Evolutionary conservation across 805 yeast genomes (phyloP), one percentile per base, ranked within the genome.

Genomic region (Saccharomycopsis malanga): DNA sequence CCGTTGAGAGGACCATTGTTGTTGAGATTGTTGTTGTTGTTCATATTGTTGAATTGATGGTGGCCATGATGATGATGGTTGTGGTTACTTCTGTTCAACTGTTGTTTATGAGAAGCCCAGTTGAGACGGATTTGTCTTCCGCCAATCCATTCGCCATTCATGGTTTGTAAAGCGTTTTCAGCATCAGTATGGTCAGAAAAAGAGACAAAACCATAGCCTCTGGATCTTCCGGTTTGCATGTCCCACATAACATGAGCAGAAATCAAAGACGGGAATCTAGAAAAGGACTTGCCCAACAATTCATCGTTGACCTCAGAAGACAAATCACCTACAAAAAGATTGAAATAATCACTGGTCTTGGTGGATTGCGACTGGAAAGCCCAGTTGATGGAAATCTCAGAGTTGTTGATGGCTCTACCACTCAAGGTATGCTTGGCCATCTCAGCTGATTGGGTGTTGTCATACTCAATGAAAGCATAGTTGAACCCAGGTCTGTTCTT

Each of bases 221-320:
- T 73, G 2, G 95, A 86, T 60, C 95, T 73, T 37, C 94, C 93
- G 22, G 93, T 83, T 62, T 85, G 89, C 94, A 87, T 86, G 62
- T 88, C 96, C 96, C 96, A 87, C 96, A 87, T 88, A 27, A 87
- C 96, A 56, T 87, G 88, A 10, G 95, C 96, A 62, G 85, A 93
- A 40, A 77, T 67, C 57, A 84, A 68, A 1, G 87, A 74, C 15
- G 70, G 68, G 61, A 75, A 83, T 47, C 69, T 67, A 4, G 68
- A 56, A 59, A 87, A 87, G 10, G 83, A 70, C 38, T 63, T 65
- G 44, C 70, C 70, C 53, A 87, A 71, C 15, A 76, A 60, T 54
- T 83, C 94, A 64, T 88, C 96, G 59, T 84, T 81, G 32, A 88
- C 81, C 57, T 88, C 95, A 5, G 83, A 72, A 34, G 87, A 78